Evolutionary conservation across 2,329 filamentous ascomycete species (phyloP).

Genomic region (Penicillium griseofulvum): DNA sequence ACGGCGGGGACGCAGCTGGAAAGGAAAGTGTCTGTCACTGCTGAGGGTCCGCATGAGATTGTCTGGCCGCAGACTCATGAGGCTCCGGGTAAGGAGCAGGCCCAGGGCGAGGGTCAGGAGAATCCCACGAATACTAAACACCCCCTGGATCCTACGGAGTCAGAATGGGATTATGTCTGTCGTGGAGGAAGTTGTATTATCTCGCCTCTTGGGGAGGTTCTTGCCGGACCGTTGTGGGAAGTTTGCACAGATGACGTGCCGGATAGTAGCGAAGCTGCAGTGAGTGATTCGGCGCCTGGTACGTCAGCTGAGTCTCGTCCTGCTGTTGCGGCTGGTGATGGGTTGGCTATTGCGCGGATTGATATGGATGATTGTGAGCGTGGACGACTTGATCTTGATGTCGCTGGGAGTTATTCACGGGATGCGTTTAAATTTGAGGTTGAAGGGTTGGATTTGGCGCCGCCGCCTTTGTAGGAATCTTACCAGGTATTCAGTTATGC

Average conservation of each 20-base stretch:
- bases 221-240: slow-evolving; percentile 82
- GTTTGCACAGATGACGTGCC: slow-evolving; percentile 33
- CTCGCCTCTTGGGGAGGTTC: slow-evolving; percentile 70
- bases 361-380: slow-evolving; percentile 85
- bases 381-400: slow-evolving; percentile 77
- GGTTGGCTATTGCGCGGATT: slow-evolving; percentile 67
- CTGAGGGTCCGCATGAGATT: slow-evolving; percentile 1
- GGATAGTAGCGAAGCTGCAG: slow-evolving; percentile 24
- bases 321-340: slow-evolving; percentile 26
- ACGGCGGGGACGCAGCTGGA: background rate
- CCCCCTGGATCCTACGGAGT: slow-evolving; percentile 15
- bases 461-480: slow-evolving; percentile 48
- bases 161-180: slow-evolving; percentile 52
- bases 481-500: background rate
- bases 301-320: slow-evolving; percentile 22
- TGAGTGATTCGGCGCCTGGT: slow-evolving; percentile 33
- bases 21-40: background rate
- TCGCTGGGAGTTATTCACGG: slow-evolving; percentile 79
- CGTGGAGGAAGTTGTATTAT: slow-evolving; percentile 83
- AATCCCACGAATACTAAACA: background rate
- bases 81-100: background rate
- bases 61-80: slow-evolving; percentile 1
- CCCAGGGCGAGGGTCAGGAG: too few species aligned
- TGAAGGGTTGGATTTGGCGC: slow-evolving; percentile 58
- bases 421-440: slow-evolving; percentile 61